Evolutionary conservation across 495 filamentous ascomycete species (phyloP), one percentile per base, ranked within the genome.

Genomic region (Cairneyella variabilis): DNA sequence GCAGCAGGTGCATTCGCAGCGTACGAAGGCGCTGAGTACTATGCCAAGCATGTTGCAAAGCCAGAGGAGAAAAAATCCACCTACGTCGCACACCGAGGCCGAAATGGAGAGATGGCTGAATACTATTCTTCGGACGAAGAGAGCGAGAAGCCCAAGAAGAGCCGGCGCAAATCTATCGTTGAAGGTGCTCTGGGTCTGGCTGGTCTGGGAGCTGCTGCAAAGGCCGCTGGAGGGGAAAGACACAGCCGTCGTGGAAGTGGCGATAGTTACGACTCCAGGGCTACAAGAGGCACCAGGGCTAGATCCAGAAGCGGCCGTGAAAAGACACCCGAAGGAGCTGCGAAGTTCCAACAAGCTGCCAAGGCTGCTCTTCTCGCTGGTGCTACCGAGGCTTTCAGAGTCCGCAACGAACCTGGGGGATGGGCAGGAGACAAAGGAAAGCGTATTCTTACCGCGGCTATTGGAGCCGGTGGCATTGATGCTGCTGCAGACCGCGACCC

Each of bases 371-470:
- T 95, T 34, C 77, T 90, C 32, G 90, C 91, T 47, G 91, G 90
- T 54, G 91, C 89, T 9, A 81, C 88, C 20, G 89, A 95, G 71
- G 91, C 91, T 23, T 95, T 95, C 77, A 82, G 88, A 30, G 77
- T 84, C 32, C 87, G 90, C 64, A 95, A 93, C 59, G 85, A 90
- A 42, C 86, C 88, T 0, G 91, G 91, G 43, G 78, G 82, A 17
- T 95, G 89, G 88, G 84, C 78, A 28, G 91, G 90, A 40, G 82
- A 84, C 26, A 95, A 95, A 68, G 89, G 89, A 51, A 90, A 87
- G 68, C 86, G 90, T 32, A 82, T 96, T 54, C 76, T 95, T 17
- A 95, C 90, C 21, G 90, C 91, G 17, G 91, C 91, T 16, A 77
- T 92, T 26, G 82, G 86, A 60, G 89, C 91, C 39, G 91, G 86